Evolutionary conservation across 2,329 filamentous ascomycete genomes (phyloP), one percentile per base, ranked within the genome.

Genomic region (Ascochyta koolunga): DNA sequence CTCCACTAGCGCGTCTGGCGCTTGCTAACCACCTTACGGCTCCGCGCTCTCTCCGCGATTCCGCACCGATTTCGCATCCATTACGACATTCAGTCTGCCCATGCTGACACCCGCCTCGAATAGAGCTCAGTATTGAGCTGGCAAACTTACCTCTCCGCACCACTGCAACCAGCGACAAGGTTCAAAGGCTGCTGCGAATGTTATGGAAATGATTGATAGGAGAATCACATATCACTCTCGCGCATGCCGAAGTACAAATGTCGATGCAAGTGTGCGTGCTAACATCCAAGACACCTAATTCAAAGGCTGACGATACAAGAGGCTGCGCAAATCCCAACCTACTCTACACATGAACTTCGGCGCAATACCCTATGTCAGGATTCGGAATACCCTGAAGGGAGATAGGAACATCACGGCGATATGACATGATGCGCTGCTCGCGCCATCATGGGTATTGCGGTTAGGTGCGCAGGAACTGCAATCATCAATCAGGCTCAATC

Each of bases 401-500:
- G 47, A 51, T 32, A 56, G 45, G 62, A 49, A 54, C 35, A 10
- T 50, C 54, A 48, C 45, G 36, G 52, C 36, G 33, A 31, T n/a
- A 50, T 41, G 24, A 40, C 45, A 40, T 40, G 46, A 36, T 41
- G 54, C 48, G 46, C 58, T 51, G 45, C 46, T 57, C 37, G 48
- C 40, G 57, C 57, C 52, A 51, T 54, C 32, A 58, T 43, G 60
- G 62, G 42, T 64, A 56, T 29, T 41, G 45, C 36, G 15, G 45
- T 18, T 19, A 44, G 15, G 29, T 37, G 38, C 25, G 41, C 13
- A 25, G 59, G 59, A 64, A 54, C 60, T 64, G 59, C 61, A 61
- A 39, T 42, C 35, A 53, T 40, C 58, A 64, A 64, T 56, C 54
- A 61, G 61, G 60, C 59, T 49, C 11, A 53, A 57, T 68, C 67